Conservation (phyloP, 192 early-diverging fungal species). For the Umbelopsis sp. region DNA sequence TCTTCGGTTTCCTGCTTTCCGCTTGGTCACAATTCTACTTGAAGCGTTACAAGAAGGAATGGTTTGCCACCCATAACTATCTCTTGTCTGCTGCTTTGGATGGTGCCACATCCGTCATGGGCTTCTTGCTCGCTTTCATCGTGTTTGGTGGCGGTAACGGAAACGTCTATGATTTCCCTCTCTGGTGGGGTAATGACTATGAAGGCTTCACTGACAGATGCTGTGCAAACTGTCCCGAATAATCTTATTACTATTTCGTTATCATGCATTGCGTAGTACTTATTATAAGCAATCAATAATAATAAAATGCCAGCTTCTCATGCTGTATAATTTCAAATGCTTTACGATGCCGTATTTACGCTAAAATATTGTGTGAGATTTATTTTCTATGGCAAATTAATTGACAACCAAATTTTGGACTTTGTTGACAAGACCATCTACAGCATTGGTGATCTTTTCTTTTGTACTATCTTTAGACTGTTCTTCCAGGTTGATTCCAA, state of each 20-base stretch:
- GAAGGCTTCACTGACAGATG: conserved; percentile 11
- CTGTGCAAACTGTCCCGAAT: conserved; percentile 8
- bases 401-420: conserved; percentile 18
- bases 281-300: conserved; percentile 12
- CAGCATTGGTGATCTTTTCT: not conserved
- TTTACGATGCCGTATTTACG: not conserved
- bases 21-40: conserved; percentile 49
- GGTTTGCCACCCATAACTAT: conserved; percentile 74
- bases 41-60: conserved; percentile 50
- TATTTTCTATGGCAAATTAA: not conserved
- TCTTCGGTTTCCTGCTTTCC: conserved; percentile 51
- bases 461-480: conserved; percentile 3
- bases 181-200: conserved; percentile 39
- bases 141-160: conserved; percentile 31
- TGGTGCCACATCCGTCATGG: conserved; percentile 53
- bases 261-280: not conserved
- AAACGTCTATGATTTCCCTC: conserved; percentile 32
- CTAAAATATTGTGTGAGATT: not conserved
- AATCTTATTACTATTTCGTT: not conserved
- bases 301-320: not conserved
- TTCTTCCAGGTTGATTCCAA: conserved; percentile 39
- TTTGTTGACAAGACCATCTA: conserved; percentile 18
- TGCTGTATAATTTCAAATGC: not conserved
- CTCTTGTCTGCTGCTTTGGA: conserved; percentile 68
- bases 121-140: conserved; percentile 40